A percentile compares a stretch with the other conserved stretches of the same genome.
phyloP scores from a whole-genome alignment of 2,329 filamentous ascomycete species.

The Ophiostoma tasmaniense region DNA sequence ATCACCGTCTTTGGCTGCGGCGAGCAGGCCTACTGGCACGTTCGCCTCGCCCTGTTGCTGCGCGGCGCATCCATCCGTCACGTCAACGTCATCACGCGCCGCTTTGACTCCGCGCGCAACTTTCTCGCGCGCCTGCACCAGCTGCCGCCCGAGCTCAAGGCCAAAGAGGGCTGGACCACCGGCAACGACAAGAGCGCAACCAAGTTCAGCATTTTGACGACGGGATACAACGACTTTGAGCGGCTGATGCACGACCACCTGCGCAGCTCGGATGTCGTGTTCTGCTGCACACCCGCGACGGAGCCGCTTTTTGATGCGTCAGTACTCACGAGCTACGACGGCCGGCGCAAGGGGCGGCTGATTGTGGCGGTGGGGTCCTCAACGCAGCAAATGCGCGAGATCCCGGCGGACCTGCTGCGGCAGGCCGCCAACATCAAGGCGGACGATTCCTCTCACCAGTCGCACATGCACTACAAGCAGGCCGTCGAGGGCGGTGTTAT shows the following conservation, averaged over 20 bases:
- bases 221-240: constrained; percentile 58
- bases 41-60: constrained; percentile 71
- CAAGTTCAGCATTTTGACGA: constrained; percentile 62
- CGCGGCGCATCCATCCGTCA: constrained; percentile 62
- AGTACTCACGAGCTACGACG: constrained; percentile 64
- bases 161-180: constrained; percentile 51
- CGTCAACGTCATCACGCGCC: constrained; percentile 75
- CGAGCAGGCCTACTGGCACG: constrained; percentile 90
- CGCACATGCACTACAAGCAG: constrained; percentile 55
- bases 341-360: constrained; percentile 59
- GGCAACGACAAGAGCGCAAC: constrained; percentile 31
- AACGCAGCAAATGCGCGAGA: constrained; percentile 67
- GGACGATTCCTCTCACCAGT: constrained; percentile 20
- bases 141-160: constrained; percentile 37
- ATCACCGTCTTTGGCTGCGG: constrained; percentile 81
- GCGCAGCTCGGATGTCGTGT: constrained; percentile 67
- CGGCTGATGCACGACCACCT: constrained; percentile 64
- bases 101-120: constrained; percentile 49
- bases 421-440: constrained; percentile 41
- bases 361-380: constrained; percentile 65
- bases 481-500: constrained; percentile 56
- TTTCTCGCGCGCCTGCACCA: constrained; percentile 46
- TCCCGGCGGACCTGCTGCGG: constrained; percentile 67
- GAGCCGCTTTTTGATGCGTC: constrained; percentile 65
- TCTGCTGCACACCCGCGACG: constrained; percentile 75